These are phyloP conservation scores for Leptographium procerum DNA, from an alignment of 2,329 filamentous ascomycete species.

Conservation along the genomic window DNA sequence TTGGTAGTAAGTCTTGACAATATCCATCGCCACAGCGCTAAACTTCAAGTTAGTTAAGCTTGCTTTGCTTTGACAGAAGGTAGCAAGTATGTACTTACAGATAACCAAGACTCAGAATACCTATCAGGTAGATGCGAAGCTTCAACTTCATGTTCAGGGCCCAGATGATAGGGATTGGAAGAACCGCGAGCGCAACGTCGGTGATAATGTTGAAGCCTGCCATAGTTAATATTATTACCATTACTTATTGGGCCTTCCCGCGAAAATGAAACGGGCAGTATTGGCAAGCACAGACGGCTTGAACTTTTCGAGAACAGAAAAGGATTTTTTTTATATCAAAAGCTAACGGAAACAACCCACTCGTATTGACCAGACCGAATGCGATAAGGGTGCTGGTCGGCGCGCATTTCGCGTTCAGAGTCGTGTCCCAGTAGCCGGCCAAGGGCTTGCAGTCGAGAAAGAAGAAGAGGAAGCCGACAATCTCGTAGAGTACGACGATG, in stretches of 20 bases:
- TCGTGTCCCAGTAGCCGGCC: conserved; percentile 14
- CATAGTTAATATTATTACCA: background rate
- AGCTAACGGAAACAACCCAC: background rate
- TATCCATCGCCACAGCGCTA: conserved; percentile 27
- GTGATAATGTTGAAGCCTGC: conserved; percentile 27
- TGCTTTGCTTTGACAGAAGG: background rate
- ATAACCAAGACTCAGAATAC: conserved; percentile 30
- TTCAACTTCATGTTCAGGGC: conserved; percentile 26
- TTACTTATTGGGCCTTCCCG: no score
- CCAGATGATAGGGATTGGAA: conserved; percentile 31
- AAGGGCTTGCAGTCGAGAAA: conserved; percentile 15
- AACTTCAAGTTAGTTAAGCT: background rate
- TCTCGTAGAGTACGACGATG: conserved; percentile 14
- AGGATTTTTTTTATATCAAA: background rate
- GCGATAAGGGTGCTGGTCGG: conserved; percentile 17
- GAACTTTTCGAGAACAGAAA: no score
- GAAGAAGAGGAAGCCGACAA: conserved; percentile 15
- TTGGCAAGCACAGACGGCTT: no score
- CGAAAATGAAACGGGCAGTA: no score
- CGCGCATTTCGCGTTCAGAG: conserved; percentile 11
- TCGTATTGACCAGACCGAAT: conserved; percentile 28
- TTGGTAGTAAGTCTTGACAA: conserved; percentile 27
- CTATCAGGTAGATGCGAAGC: conserved; percentile 26
- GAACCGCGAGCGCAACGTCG: conserved; percentile 29
- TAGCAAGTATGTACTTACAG: conserved; percentile 17